Percentiles rank a stretch among this genome's conserved stretches.
phyloP scores from a whole-genome alignment of 2,329 filamentous ascomycete species.

The Pezicula carpinea region DNA sequence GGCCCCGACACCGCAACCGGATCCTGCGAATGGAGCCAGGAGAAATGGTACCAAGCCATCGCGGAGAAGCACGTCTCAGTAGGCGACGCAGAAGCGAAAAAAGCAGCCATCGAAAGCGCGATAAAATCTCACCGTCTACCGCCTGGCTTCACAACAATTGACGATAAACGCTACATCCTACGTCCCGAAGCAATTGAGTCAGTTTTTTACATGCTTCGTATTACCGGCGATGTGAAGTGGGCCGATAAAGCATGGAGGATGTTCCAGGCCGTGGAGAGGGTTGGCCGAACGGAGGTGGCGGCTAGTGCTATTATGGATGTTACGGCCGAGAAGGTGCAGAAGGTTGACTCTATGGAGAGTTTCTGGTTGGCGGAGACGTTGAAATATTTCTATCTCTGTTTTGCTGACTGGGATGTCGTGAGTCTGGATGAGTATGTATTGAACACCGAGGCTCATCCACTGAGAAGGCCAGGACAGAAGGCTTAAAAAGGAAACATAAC shows the following conservation, averaged over 20 bases:
- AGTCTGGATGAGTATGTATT: constrained; percentile 59
- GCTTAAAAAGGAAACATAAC: too few relatives aligned
- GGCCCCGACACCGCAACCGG: constrained; percentile 4
- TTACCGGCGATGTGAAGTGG: constrained; percentile 27
- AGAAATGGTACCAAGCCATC: constrained; percentile 44
- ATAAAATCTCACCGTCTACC: constrained; percentile 14
- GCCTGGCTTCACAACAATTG: constrained; percentile 17
- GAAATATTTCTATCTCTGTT: constrained; percentile 58
- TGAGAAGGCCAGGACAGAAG: constrained; percentile 31
- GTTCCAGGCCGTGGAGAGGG: constrained; percentile 41
- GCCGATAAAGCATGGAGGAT: constrained; percentile 44
- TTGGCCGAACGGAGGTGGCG: constrained; percentile 36
- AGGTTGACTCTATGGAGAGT: constrained; percentile 51
- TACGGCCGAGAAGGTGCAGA: constrained; percentile 37
- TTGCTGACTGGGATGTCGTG: constrained; percentile 42
- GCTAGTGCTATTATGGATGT: constrained; percentile 39
- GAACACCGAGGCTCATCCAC: constrained; percentile 29
- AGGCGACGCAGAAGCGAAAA: constrained; percentile 46
- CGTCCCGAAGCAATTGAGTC: constrained; percentile 64
- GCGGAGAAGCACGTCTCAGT: constrained; percentile 38
- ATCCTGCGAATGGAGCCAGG: constrained; percentile 26
- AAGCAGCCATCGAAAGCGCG: constrained; percentile 1
- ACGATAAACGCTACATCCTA: constrained; percentile 42
- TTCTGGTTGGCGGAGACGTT: constrained; percentile 63
- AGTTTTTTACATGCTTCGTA: constrained; percentile 53